phyloP scores from a whole-genome alignment of 345 rosid species.

The Odontarrhena argentea region DNA sequence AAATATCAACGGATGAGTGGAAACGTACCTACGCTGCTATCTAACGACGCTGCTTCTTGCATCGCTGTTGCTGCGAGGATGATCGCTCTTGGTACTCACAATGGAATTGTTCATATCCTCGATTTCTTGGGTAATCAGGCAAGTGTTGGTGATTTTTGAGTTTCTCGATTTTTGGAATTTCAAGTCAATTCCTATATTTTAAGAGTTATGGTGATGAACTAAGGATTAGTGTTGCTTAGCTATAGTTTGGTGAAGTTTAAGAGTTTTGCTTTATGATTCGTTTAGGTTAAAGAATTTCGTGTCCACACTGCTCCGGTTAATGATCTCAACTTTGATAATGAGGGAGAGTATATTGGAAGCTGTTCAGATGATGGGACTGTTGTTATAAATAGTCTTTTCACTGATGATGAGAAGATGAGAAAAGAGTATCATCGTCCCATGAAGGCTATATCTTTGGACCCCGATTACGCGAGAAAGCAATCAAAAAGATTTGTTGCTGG shows the following conservation, averaged over 20 bases:
- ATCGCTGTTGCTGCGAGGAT: constrained; percentile 91
- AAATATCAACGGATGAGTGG: constrained; percentile 99
- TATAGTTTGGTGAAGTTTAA: constrained; percentile 10
- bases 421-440: constrained; percentile 96
- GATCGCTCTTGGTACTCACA: constrained; percentile 97
- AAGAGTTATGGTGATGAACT: neutral
- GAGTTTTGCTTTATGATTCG: neutral
- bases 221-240: constrained; percentile 7
- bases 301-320: constrained; percentile 87
- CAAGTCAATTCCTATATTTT: constrained; percentile 1
- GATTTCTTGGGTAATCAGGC: constrained; percentile 98
- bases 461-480: constrained; percentile 71
- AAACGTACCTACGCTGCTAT: constrained; percentile 78
- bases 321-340: constrained; percentile 87
- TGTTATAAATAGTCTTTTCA: constrained; percentile 87
- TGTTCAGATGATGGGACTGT: constrained; percentile 99
- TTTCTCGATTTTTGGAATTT: neutral
- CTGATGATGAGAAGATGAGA: constrained; percentile 81
- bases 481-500: constrained; percentile 91
- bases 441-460: constrained; percentile 94
- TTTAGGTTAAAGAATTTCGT: constrained; percentile 80
- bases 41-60: constrained; percentile 91
- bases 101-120: constrained; percentile 85
- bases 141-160: neutral
- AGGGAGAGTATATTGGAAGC: constrained; percentile 95